These are phyloP conservation scores for Paramecium primaurelia DNA, from an alignment of 73 alveolate genomes.

Conservation along the genomic window DNA sequence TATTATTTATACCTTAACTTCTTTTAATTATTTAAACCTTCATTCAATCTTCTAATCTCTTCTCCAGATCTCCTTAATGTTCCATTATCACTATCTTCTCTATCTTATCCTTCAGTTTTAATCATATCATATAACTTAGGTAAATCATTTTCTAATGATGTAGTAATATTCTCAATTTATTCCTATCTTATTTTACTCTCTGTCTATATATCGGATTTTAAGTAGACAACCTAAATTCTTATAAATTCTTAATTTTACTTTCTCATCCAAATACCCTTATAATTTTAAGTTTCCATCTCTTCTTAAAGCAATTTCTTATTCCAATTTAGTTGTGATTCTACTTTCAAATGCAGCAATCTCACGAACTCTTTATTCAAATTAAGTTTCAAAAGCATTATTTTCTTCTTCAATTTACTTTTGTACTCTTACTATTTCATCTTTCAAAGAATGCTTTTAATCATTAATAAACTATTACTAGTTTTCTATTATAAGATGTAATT, in stretches of 20 bases:
- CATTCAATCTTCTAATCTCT: constrained; percentile 54
- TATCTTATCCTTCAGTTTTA: constrained; percentile 54
- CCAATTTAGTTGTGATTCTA: constrained; percentile 52
- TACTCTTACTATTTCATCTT: constrained; percentile 54
- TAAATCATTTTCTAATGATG: constrained; percentile 56
- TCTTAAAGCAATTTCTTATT: constrained; percentile 47
- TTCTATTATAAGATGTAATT: constrained; percentile 22
- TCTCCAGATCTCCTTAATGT: constrained; percentile 62
- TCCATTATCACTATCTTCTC: constrained; percentile 50
- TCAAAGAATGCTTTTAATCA: background rate
- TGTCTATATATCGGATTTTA: constrained; percentile 53
- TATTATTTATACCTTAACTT: background rate
- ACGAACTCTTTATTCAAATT: constrained; percentile 49
- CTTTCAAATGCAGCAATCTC: constrained; percentile 64
- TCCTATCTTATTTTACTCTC: constrained; percentile 57
- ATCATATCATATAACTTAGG: constrained; percentile 60
- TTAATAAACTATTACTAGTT: background rate
- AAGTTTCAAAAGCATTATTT: constrained; percentile 46
- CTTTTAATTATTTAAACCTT: constrained; percentile 42
- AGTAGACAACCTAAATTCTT: constrained; percentile 25
- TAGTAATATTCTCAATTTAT: constrained; percentile 30
- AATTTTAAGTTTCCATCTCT: constrained; percentile 56
- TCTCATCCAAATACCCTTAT: constrained; percentile 56
- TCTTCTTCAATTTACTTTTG: constrained; percentile 57
- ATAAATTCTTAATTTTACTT: background rate